Evolutionary conservation across 2,329 filamentous ascomycete genomes (phyloP).

Genomic region (Ophiostoma himal-ulmi): DNA sequence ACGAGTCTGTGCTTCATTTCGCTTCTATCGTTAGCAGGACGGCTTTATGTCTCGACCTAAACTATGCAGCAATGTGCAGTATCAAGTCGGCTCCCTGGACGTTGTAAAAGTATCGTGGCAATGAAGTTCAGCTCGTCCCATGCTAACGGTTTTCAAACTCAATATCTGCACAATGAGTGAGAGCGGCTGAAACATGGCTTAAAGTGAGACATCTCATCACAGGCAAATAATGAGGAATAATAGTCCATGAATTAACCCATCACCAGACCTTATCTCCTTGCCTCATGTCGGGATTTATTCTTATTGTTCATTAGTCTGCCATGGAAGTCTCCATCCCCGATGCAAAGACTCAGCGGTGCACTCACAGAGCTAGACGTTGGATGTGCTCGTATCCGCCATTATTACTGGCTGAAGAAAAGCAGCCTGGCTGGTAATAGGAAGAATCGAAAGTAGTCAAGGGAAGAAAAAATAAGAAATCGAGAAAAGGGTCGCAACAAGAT

Average conservation of each 20-base stretch:
- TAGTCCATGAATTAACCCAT: not conserved
- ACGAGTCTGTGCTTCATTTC: slow-evolving; percentile 3
- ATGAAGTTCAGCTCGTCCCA: not conserved
- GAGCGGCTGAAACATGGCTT: not conserved
- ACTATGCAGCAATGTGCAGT: not conserved
- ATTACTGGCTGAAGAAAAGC: not conserved
- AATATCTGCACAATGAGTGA: not conserved
- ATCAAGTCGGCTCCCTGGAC: not conserved
- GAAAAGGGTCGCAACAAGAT: not conserved
- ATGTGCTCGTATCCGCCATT: not conserved
- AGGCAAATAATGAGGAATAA: too few relatives aligned
- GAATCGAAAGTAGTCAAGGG: too few relatives aligned
- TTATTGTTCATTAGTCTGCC: not conserved
- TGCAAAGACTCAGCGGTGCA: not conserved
- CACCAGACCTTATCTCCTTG: not conserved
- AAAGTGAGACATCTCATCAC: not conserved
- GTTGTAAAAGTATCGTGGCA: too few relatives aligned
- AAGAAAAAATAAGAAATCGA: not conserved
- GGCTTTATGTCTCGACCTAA: not conserved
- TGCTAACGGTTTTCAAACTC: not conserved
- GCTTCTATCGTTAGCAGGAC: not conserved
- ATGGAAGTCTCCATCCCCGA: not conserved
- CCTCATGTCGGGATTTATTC: not conserved
- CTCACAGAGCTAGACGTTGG: not conserved
- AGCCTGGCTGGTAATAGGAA: not conserved